These are phyloP conservation scores for Neurospora pannonica DNA, from an alignment of 495 filamentous ascomycete species.

Conservation along the genomic window DNA sequence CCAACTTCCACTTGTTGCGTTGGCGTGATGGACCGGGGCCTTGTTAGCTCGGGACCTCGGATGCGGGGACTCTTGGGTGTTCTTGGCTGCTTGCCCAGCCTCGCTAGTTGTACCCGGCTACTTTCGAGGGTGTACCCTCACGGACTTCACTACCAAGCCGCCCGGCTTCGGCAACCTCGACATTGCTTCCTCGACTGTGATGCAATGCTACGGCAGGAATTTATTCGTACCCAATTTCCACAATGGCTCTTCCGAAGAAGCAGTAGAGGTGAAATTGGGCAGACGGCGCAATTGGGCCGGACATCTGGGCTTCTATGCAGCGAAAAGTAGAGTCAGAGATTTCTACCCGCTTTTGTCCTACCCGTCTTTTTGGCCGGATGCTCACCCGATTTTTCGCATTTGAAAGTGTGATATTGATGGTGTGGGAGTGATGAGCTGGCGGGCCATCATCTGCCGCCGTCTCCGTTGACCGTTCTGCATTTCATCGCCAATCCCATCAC, in stretches of 20 bases:
- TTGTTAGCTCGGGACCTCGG: slow-evolving; percentile 16
- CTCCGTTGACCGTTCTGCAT: not conserved
- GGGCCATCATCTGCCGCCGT: not conserved
- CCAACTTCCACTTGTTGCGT: not conserved
- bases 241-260: not conserved
- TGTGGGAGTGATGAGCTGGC: not conserved
- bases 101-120: not conserved
- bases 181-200: not conserved
- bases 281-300: not conserved
- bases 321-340: not conserved
- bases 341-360: not conserved
- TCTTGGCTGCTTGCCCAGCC: not conserved
- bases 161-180: not conserved
- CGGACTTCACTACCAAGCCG: not conserved
- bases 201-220: not conserved
- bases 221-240: not conserved
- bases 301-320: not conserved
- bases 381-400: not conserved
- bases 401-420: not conserved
- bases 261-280: not conserved
- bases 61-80: slow-evolving; percentile 1
- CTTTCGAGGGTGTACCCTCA: not conserved
- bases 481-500: not conserved
- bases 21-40: not conserved
- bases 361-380: not conserved